These are phyloP conservation scores for Terfezia boudieri DNA, from an alignment of 495 filamentous ascomycete genomes.

Conservation along the genomic window DNA sequence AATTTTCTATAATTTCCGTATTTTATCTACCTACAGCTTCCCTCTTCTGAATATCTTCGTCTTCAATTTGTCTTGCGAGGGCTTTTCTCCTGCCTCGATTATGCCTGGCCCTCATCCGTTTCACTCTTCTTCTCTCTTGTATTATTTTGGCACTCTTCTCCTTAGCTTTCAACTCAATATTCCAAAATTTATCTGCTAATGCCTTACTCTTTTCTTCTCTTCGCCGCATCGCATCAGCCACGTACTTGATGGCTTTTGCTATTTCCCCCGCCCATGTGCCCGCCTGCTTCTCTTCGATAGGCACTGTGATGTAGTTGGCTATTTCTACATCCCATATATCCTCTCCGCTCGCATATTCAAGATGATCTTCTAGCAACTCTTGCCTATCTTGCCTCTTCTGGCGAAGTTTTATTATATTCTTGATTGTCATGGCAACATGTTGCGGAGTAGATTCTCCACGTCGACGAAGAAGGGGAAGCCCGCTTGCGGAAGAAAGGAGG, in stretches of 20 bases:
- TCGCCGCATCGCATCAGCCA: conserved; percentile 1
- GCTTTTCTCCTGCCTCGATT: too few species aligned
- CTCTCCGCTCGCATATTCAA: conserved; percentile 8
- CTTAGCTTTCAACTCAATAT: not conserved
- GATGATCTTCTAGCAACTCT: conserved; percentile 5
- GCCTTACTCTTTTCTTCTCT: not conserved
- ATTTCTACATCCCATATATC: conserved; percentile 8
- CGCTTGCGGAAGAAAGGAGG: conserved; percentile 1
- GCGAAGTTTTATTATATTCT: conserved; percentile 7
- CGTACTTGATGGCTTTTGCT: not conserved
- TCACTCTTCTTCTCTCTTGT: not conserved
- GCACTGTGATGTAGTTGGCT: not conserved
- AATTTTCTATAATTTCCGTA: too few species aligned
- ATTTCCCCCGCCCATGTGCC: conserved; percentile 1
- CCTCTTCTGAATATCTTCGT: too few species aligned
- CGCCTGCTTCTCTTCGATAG: not conserved
- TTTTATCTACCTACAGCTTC: too few species aligned
- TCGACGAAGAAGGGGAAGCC: conserved; percentile 8
- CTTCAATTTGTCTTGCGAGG: too few species aligned
- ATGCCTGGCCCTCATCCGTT: not conserved
- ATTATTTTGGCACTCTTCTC: not conserved
- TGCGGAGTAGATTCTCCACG: conserved; percentile 4
- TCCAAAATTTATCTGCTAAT: conserved; percentile 2
- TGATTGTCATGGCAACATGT: conserved; percentile 5
- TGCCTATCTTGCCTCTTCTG: conserved; percentile 4